Percentiles rank a stretch among this genome's conserved stretches.
These are phyloP conservation scores for Luffa acutangula DNA, from an alignment of 306 rosid species.

Conservation along the genomic window DNA sequence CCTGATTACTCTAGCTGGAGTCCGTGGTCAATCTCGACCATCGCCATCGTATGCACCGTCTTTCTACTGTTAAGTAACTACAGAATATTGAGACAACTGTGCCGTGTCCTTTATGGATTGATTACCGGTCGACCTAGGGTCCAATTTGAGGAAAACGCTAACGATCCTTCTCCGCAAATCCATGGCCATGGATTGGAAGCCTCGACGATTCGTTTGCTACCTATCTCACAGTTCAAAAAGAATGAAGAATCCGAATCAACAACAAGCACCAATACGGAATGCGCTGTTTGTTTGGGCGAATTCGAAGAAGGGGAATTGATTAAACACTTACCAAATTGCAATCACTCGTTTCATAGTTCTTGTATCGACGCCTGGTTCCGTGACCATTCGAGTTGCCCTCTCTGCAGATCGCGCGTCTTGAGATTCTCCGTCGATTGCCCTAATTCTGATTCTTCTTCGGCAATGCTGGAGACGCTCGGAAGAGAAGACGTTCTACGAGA, in stretches of 20 bases:
- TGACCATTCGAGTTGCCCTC: slow-evolving; percentile 40
- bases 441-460: not conserved
- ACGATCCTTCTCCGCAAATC: slow-evolving; percentile 21
- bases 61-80: slow-evolving; percentile 13
- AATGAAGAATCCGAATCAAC: slow-evolving; percentile 17
- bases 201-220: slow-evolving; percentile 17
- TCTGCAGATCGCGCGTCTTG: slow-evolving; percentile 35
- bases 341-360: slow-evolving; percentile 35
- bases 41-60: slow-evolving; percentile 1
- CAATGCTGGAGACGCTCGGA: not conserved
- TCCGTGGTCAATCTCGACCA: not conserved
- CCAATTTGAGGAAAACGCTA: slow-evolving; percentile 7
- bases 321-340: slow-evolving; percentile 30
- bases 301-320: slow-evolving; percentile 49
- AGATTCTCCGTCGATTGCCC: not conserved
- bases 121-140: slow-evolving; percentile 6
- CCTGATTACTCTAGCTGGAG: not conserved
- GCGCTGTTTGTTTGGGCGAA: slow-evolving; percentile 49
- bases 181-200: slow-evolving; percentile 28
- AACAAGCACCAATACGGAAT: slow-evolving; percentile 16
- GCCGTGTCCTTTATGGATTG: not conserved
- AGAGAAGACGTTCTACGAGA: not conserved
- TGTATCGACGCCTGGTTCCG: slow-evolving; percentile 47
- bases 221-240: slow-evolving; percentile 25
- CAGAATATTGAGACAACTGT: slow-evolving; percentile 1